Evolutionary conservation across 768 basidiomycete genomes (phyloP).

Genomic region (Termitomyces sp.): DNA sequence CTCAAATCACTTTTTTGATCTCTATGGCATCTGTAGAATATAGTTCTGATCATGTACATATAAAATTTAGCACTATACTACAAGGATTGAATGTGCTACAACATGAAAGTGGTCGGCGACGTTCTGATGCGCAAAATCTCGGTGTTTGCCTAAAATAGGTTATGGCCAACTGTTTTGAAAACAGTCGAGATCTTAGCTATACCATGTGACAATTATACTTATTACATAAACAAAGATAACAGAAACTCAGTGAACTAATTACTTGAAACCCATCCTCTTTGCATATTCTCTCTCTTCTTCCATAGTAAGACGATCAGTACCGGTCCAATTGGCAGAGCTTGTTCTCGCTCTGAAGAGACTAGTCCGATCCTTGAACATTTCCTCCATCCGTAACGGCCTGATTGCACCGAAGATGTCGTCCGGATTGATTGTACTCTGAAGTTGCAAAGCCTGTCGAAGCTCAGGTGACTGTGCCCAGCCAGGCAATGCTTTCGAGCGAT

Average conservation of each 20-base stretch:
- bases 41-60: too few species aligned
- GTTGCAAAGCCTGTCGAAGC: slow-evolving; percentile 68
- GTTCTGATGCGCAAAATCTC: too few species aligned
- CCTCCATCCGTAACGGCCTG: slow-evolving; percentile 84
- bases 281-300: slow-evolving; percentile 88
- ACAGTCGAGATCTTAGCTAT: too few species aligned
- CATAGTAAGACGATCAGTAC: slow-evolving; percentile 79
- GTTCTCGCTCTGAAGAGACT: slow-evolving; percentile 85
- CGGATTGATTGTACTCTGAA: slow-evolving; percentile 83
- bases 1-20: too few species aligned
- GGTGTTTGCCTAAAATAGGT: too few species aligned
- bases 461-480: slow-evolving; percentile 92
- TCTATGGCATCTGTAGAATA: too few species aligned
- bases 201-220: not conserved
- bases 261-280: slow-evolving; percentile 81
- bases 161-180: too few species aligned
- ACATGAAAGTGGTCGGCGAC: too few species aligned
- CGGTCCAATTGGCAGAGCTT: slow-evolving; percentile 94
- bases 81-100: too few species aligned
- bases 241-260: too few species aligned
- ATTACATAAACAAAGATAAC: too few species aligned
- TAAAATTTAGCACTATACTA: too few species aligned
- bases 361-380: slow-evolving; percentile 76
- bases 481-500: slow-evolving; percentile 68
- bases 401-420: slow-evolving; percentile 92